Evolutionary conservation across 192 early-diverging fungal species (phyloP).

Genomic region (Gaertneriomyces sp.): DNA sequence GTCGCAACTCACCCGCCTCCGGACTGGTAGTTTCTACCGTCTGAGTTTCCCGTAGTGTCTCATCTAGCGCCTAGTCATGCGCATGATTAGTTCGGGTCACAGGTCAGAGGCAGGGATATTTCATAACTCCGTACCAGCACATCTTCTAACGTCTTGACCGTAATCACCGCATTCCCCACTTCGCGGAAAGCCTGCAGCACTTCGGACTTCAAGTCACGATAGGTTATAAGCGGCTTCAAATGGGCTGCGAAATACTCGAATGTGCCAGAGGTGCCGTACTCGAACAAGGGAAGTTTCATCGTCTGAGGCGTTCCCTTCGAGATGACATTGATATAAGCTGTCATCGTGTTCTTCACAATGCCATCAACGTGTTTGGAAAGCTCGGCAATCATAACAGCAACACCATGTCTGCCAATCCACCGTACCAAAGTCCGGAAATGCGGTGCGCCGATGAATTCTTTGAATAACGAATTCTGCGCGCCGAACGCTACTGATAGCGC

Average conservation of each 20-base stretch:
- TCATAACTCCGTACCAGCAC: slow-evolving; percentile 11
- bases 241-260: slow-evolving; percentile 45
- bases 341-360: slow-evolving; percentile 34
- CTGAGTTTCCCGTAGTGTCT: no score
- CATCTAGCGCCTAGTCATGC: no score
- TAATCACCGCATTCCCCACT: slow-evolving; percentile 39
- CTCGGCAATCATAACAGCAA: slow-evolving; percentile 34
- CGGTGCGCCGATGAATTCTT: slow-evolving; percentile 34
- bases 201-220: slow-evolving; percentile 36
- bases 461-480: slow-evolving; percentile 33
- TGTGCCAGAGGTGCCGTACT: slow-evolving; percentile 39
- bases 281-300: slow-evolving; percentile 43
- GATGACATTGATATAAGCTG: slow-evolving; percentile 40
- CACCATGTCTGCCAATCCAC: slow-evolving; percentile 29
- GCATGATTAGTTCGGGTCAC: no score
- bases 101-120: no score
- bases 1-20: not conserved
- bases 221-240: slow-evolving; percentile 30
- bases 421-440: slow-evolving; percentile 35
- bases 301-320: slow-evolving; percentile 40
- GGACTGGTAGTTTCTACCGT: no score
- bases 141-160: slow-evolving; percentile 33
- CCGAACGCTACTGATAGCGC: slow-evolving; percentile 33
- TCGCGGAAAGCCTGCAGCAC: slow-evolving; percentile 47
- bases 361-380: slow-evolving; percentile 33